Base-by-base conservation (phyloP, 169 alveolate genomes). In the Plasmodium coatneyi region DNA sequence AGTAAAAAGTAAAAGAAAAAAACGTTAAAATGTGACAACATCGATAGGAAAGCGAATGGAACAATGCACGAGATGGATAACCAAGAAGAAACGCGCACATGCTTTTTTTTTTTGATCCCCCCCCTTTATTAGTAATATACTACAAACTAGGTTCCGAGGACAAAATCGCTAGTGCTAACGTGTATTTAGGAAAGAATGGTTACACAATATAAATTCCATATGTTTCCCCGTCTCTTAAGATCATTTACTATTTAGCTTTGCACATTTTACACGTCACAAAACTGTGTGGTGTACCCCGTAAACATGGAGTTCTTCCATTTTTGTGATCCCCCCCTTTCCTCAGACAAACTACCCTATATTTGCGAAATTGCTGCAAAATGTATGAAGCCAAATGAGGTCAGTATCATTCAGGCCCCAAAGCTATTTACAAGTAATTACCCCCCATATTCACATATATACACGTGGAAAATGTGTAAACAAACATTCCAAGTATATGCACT, bases 151-250 rank as follows among this genome's bases (percentile, higher is more conserved):
- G 92, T 52, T 41, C 19, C 46, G 95, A 91, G 46, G 95, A 91
- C 12, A 70, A 28, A 16, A 56, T 91, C 19, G 82, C 84, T 34
- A 32, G 30, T 71, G 92, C 56, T 39, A 22, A 41, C n/a, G 84
- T 52, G 16, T 91, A 91, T 43, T 54, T 91, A 91, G 95, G 95
- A 81, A 91, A 91, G 60, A 89, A 89, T 43, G 94, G 94, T 89
- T 49, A 46, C 28, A 49, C 78, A 84, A 74, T 56, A 56, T 30
- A 10, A 22, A 16, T 14, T 25, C 12, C 22, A 12, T 83, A 22
- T 28, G 7, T 32, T 81, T 76, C 70, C 60, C 52, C 30, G 1
- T 49, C 54, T 2, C 16, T 74, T 16, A 32, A 30, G 28, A 76
- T 32, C 28, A 16, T 36, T 32, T 76, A 16, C 34, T 41, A 80